Conservation (phyloP, 192 early-diverging fungal genomes). For the Gigaspora rosea region DNA sequence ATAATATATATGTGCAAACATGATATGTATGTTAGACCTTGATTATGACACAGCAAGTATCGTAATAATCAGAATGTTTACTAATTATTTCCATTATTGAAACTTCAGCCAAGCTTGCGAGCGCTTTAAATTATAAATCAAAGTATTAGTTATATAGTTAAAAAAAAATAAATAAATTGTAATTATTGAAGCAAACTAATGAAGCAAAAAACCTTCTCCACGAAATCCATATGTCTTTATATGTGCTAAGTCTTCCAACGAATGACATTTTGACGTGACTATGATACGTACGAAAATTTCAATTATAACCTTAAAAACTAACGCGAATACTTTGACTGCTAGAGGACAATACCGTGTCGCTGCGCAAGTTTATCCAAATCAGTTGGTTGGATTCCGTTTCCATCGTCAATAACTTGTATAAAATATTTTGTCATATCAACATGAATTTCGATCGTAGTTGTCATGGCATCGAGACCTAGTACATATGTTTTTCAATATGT, state of each 20-base stretch:
- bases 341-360: constrained; percentile 39
- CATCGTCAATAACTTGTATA: constrained; percentile 65
- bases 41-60: constrained; percentile 44
- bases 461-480: constrained; percentile 61
- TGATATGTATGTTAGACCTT: constrained; percentile 35
- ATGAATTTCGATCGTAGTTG: constrained; percentile 51
- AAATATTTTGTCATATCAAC: constrained; percentile 45
- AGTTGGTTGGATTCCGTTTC: constrained; percentile 52
- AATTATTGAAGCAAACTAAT: neutral
- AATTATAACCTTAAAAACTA: neutral
- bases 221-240: constrained; percentile 64
- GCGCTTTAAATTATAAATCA: constrained; percentile 42
- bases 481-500: neutral
- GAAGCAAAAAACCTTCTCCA: constrained; percentile 61
- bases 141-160: neutral
- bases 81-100: constrained; percentile 56
- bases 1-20: too few species aligned
- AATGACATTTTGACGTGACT: constrained; percentile 64
- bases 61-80: constrained; percentile 36
- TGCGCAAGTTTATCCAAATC: constrained; percentile 53
- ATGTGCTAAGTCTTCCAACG: constrained; percentile 41
- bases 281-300: neutral
- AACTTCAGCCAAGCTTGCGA: constrained; percentile 51
- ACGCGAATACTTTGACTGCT: neutral
- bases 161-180: neutral